Conservation (phyloP, 2,329 filamentous ascomycete genomes). For the Fusarium chlamydosporum region DNA sequence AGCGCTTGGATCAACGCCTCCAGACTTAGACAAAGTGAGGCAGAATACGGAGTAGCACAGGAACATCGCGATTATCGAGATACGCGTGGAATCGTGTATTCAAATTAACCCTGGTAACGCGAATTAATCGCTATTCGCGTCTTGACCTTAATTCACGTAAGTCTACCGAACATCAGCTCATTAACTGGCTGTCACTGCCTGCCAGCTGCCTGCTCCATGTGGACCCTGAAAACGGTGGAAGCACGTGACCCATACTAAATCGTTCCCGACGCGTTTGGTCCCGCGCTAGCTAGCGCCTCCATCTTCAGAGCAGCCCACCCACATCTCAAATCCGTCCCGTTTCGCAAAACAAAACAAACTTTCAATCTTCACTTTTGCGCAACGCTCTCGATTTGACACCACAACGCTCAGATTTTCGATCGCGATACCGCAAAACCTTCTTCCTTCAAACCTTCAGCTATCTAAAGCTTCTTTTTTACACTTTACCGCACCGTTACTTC, state of each 20-base stretch:
- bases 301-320: slow-evolving; percentile 24
- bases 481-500: background rate
- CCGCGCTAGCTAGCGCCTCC: slow-evolving; percentile 19
- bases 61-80: slow-evolving; percentile 1
- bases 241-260: slow-evolving; percentile 22
- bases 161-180: background rate
- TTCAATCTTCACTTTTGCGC: slow-evolving; percentile 18
- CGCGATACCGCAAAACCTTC: slow-evolving; percentile 7
- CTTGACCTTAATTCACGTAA: background rate
- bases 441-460: slow-evolving; percentile 24
- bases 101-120: background rate
- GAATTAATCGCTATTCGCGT: background rate
- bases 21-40: background rate
- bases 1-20: background rate
- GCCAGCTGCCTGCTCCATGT: slow-evolving; percentile 12
- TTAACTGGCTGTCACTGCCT: slow-evolving; percentile 8
- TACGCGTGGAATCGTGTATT: background rate
- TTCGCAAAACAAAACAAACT: slow-evolving; percentile 43
- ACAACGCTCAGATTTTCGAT: slow-evolving; percentile 1
- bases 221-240: slow-evolving; percentile 17
- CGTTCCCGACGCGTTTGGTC: slow-evolving; percentile 31
- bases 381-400: slow-evolving; percentile 11
- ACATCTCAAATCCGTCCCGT: slow-evolving; percentile 28
- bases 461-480: slow-evolving; percentile 13
- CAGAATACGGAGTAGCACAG: background rate